Evolutionary conservation across 225 moss, liverwort and hornwort genomes (phyloP).

Genomic region (Straminergon stramineum): DNA sequence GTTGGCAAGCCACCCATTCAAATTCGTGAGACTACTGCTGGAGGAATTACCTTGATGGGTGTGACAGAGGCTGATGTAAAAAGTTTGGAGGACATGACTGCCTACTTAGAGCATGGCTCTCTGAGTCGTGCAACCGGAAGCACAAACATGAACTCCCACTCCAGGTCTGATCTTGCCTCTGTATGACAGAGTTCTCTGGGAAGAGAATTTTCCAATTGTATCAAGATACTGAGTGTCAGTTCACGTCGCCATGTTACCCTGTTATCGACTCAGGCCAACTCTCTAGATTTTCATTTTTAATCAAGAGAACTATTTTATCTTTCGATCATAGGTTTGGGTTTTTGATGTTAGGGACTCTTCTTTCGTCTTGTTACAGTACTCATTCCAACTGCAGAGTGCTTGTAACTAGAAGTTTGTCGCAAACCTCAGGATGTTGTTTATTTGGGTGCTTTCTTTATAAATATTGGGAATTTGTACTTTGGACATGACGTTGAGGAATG

Average conservation of each 20-base stretch:
- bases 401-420: background rate
- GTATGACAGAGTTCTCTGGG: background rate
- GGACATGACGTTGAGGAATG: background rate
- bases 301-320: background rate
- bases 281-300: background rate
- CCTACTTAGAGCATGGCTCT: constrained; percentile 87
- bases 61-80: constrained; percentile 92
- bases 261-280: background rate
- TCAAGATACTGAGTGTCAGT: background rate
- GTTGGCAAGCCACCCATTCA: constrained; percentile 87
- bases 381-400: background rate
- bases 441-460: background rate
- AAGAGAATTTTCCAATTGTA: background rate
- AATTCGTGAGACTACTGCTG: constrained; percentile 82
- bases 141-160: constrained; percentile 93
- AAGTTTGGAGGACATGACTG: constrained; percentile 76
- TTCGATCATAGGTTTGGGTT: background rate
- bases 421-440: background rate
- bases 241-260: background rate
- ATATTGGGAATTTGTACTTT: background rate
- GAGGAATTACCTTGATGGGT: constrained; percentile 85
- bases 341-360: background rate
- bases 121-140: constrained; percentile 95
- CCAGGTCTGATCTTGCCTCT: constrained; percentile 47
- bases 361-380: background rate